Base-by-base conservation (phyloP, 352 stramenopile species). In the Globisporangium ultimum region DNA sequence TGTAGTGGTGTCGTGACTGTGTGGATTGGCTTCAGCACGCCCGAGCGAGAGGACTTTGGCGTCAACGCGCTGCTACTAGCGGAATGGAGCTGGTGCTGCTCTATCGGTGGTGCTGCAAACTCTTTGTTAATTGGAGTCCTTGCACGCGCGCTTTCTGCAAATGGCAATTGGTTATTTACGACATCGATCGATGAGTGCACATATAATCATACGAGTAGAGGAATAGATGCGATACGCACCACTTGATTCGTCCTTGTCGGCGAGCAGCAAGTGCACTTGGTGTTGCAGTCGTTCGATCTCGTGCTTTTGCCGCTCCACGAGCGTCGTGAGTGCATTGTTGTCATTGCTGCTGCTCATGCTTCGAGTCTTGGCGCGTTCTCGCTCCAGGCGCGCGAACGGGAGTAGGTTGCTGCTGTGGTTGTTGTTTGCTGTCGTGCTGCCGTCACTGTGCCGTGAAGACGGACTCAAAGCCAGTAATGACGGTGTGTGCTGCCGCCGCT, bases 251-350 rank as follows among this genome's bases (percentile, higher is more conserved):
- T 32, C 24, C 24, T 32, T 32, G 24, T 83, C 67, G 0, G 74
- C 61, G 21, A 93, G 55, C 1, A 93, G 52, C 10, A 93, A 42
- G 52, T 89, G 68, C 32, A 93, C 76, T 64, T 89, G 79, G 7
- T 42, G 76, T 50, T 91, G 80, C 4, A 93, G 60, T 0, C 78
- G 79, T 49, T 88, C 71, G 55, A 91, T 91, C 42, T 93, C 81
- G 12, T 67, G 72, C 53, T 76, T 84, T 53, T 91, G 84, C n/a
- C 71, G 72, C 6, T 84, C 70, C 2, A 91, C 64, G 1, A 82
- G 60, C 3, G 55, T 57, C 3, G 67, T 61, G 20, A 90, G 66
- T 28, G 90, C 78, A 36, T 86, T 70, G 13, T 36, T 36, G 28
- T 36, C 28, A 36, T 36, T 36, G 28, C 28, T 36, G 7, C 7